Conservation (phyloP, 2,329 filamentous ascomycete species). For the Penicillium vulpinum region DNA sequence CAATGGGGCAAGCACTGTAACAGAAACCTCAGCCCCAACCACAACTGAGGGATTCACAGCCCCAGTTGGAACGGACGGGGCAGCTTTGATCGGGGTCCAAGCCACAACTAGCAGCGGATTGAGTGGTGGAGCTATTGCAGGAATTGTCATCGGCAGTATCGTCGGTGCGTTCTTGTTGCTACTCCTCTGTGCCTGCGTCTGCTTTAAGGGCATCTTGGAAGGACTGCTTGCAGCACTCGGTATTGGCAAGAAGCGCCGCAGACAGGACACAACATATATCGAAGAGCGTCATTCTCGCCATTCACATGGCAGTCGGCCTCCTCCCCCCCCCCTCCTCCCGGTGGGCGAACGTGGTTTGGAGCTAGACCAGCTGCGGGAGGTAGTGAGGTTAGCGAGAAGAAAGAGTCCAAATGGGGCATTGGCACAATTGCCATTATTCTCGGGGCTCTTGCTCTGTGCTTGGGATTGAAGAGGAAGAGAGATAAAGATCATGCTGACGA, state of each 20-base stretch:
- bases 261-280: slow-evolving; percentile 41
- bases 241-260: slow-evolving; percentile 38
- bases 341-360: slow-evolving; percentile 45
- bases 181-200: slow-evolving; percentile 47
- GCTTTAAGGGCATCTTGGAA: slow-evolving; percentile 44
- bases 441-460: slow-evolving; percentile 46
- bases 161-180: slow-evolving; percentile 47
- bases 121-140: slow-evolving; percentile 53
- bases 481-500: slow-evolving; percentile 38
- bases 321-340: slow-evolving; percentile 23
- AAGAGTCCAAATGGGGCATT: slow-evolving; percentile 36
- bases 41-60: slow-evolving; percentile 49
- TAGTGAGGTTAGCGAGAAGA: slow-evolving; percentile 37
- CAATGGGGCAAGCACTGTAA: slow-evolving; percentile 44
- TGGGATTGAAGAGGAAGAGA: slow-evolving; percentile 47
- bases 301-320: slow-evolving; percentile 32
- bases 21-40: slow-evolving; percentile 42
- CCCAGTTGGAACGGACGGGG: slow-evolving; percentile 46
- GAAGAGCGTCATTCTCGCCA: slow-evolving; percentile 42
- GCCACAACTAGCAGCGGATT: slow-evolving; percentile 37
- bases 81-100: slow-evolving; percentile 36
- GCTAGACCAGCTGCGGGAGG: slow-evolving; percentile 34
- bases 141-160: slow-evolving; percentile 53
- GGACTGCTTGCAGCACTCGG: slow-evolving; percentile 46
- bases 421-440: slow-evolving; percentile 46